Evolutionary conservation across 2,329 filamentous ascomycete species (phyloP), one percentile per base, ranked within the genome.

Genomic region (Aspergillus brasiliensis): DNA sequence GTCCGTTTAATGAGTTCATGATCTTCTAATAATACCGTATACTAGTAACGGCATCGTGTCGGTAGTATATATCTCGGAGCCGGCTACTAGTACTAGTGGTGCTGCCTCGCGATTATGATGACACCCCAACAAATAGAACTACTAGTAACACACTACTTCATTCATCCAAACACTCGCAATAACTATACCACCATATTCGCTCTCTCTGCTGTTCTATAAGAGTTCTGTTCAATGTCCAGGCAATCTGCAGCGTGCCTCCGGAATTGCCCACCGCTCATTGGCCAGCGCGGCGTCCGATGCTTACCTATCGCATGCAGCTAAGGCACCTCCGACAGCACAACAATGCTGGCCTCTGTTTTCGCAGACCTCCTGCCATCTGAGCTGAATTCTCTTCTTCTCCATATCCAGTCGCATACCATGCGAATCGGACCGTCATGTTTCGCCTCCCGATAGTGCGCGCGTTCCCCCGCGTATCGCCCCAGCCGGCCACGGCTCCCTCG

Each of bases 381-480:
- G 23, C 28, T 15, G 15, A 8, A 31, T 31, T 25, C 25, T 34
- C 48, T 47, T 10, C 48, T 47, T 15, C 51, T 17, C 23, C 21
- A 13, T n/a, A 13, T 51, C 44, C 25, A n/a, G 17, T 47, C 34
- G 15, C 37, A 42, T 60, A 57, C 5, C 10, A 63, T 64, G 63
- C 62, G 34, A 55, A 57, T 3, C 6, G 15, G 2, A 25, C 5
- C 11, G 59, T 27, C 19, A 68, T 68, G 66, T 59, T 65, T 27
- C 63, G 59, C 15, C 54, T 51, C 53, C 58, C 51, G 21, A 56
- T 65, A 60, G 51, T 52, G 47, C 56, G 48, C n/a, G 23, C 59
- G 3, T 27, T 65, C n/a, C 47, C 54, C 21, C 19, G 44, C 17
- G 31, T 44, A 28, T 54, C 37, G 7, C 15, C 55, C 38, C 47